Evolutionary conservation across 1,284 basidiomycete genomes (phyloP).

Genomic region (Phaffia rhodozyma): DNA sequence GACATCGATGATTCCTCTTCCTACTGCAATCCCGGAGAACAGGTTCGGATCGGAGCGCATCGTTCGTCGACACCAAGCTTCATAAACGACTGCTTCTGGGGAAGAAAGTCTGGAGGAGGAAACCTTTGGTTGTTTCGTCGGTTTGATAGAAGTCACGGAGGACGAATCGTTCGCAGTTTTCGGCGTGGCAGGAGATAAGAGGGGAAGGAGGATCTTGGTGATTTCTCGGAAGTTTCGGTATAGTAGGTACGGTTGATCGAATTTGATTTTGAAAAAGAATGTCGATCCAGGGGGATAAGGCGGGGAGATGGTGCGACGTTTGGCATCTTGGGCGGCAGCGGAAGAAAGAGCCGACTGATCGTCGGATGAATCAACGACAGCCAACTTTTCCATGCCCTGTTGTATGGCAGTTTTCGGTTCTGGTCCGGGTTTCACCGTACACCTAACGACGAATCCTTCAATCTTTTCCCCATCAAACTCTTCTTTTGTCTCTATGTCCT

Average conservation of each 20-base stretch:
- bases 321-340: not conserved
- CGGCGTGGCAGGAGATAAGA: conserved; percentile 16
- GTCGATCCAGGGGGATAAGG: conserved; percentile 68
- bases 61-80: conserved; percentile 41
- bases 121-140: conserved; percentile 16
- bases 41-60: conserved; percentile 49
- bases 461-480: conserved; percentile 75
- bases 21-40: conserved; percentile 53
- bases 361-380: conserved; percentile 8
- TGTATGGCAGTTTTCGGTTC: not conserved
- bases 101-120: not conserved
- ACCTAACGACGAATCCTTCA: conserved; percentile 93
- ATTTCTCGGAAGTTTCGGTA: conserved; percentile 96
- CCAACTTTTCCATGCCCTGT: conserved; percentile 3
- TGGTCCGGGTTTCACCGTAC: conserved; percentile 41
- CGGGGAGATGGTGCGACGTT: conserved; percentile 29
- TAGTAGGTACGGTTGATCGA: conserved; percentile 97
- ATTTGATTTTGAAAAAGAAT: conserved; percentile 99
- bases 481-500: conserved; percentile 53
- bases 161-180: not conserved
- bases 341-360: not conserved
- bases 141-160: conserved; percentile 12
- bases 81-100: conserved; percentile 36
- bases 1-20: conserved; percentile 72
- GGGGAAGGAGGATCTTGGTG: conserved; percentile 59